Conservation (phyloP, 768 basidiomycete genomes). For the Boletus rubescentipes region DNA sequence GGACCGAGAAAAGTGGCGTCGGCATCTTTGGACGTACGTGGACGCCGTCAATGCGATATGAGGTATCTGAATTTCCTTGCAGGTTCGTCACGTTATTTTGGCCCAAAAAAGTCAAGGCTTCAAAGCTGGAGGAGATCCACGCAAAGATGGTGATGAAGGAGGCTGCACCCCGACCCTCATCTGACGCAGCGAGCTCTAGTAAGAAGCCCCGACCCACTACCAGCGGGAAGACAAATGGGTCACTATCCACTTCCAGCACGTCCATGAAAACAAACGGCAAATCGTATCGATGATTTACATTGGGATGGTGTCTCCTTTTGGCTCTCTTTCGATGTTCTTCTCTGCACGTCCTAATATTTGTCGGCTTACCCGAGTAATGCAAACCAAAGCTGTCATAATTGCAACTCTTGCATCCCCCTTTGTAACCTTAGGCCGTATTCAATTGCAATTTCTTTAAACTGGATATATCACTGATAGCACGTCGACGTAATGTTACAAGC, state of each 20-base stretch:
- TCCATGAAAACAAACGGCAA: conserved; percentile 61
- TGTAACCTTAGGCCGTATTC: conserved; percentile 26
- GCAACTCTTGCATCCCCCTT: conserved; percentile 11
- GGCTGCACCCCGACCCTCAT: conserved; percentile 57
- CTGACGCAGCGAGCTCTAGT: conserved; percentile 43
- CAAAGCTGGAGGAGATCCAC: conserved; percentile 92
- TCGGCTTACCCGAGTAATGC: conserved; percentile 24
- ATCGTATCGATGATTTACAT: conserved; percentile 48
- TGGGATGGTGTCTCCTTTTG: conserved; percentile 17
- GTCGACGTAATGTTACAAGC: conserved; percentile 23
- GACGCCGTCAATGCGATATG: neutral
- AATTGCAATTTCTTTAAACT: conserved; percentile 16
- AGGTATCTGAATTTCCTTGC: conserved; percentile 9
- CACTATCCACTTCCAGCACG: conserved; percentile 42
- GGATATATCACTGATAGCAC: conserved; percentile 14
- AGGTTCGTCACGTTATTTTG: conserved; percentile 96
- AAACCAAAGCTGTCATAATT: conserved; percentile 31
- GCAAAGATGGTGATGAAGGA: conserved; percentile 95
- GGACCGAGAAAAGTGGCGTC: conserved; percentile 83
- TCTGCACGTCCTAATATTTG: conserved; percentile 19
- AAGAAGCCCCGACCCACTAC: conserved; percentile 62
- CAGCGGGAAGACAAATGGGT: conserved; percentile 52
- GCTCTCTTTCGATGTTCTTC: conserved; percentile 20
- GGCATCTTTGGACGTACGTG: conserved; percentile 96
- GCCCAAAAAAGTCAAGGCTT: conserved; percentile 95